phyloP scores from a whole-genome alignment of 2,329 filamentous ascomycete species.

The Paecilomyces formosus region DNA sequence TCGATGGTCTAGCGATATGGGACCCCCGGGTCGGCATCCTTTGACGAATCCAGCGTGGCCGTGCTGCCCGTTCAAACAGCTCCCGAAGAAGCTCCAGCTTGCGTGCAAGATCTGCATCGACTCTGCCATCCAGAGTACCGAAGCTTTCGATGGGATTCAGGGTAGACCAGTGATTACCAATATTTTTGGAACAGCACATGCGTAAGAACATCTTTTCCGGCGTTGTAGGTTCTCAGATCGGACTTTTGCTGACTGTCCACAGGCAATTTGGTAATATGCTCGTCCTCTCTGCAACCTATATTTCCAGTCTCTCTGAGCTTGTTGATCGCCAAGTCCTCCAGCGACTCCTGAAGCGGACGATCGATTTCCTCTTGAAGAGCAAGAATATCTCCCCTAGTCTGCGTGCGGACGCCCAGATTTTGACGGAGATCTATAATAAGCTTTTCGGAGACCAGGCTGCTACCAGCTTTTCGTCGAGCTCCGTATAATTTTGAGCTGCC shows the following conservation, averaged over 20 bases:
- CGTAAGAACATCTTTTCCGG: constrained; percentile 57
- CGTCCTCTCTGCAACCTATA: constrained; percentile 75
- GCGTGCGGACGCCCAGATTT: constrained; percentile 64
- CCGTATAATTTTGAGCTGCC: not conserved
- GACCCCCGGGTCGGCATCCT: constrained; percentile 16
- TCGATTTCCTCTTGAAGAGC: constrained; percentile 64
- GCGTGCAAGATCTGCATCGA: constrained; percentile 58
- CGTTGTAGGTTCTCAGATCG: constrained; percentile 14
- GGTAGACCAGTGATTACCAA: constrained; percentile 82
- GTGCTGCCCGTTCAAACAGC: constrained; percentile 24
- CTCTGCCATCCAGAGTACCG: constrained; percentile 76
- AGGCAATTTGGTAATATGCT: constrained; percentile 97
- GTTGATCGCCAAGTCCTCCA: constrained; percentile 52
- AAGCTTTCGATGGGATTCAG: constrained; percentile 62
- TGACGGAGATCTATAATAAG: constrained; percentile 46
- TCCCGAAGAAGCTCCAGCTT: constrained; percentile 43
- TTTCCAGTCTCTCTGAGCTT: constrained; percentile 55
- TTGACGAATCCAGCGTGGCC: constrained; percentile 4
- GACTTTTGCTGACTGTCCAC: constrained; percentile 13
- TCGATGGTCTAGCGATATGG: constrained; percentile 26
- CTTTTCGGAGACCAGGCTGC: constrained; percentile 31
- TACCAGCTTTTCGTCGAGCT: not conserved
- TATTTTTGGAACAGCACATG: constrained; percentile 89
- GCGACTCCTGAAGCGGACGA: constrained; percentile 62
- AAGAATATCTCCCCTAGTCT: constrained; percentile 69